phyloP scores from a whole-genome alignment of 2,329 filamentous ascomycete species.

The Penicillium sp. region DNA sequence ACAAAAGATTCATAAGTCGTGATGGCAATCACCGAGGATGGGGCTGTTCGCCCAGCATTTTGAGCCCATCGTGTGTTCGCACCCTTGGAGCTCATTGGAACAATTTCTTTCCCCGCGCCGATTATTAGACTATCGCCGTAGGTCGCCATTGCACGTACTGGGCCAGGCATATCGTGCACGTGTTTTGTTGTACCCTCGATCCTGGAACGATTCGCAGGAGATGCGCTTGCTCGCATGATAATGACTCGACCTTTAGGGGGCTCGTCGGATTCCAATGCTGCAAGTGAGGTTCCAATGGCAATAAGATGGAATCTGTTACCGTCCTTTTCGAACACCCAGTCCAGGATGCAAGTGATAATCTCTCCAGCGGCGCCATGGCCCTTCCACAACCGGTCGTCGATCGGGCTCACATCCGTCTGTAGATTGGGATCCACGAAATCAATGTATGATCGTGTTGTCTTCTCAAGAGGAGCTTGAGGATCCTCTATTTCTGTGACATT shows the following conservation, averaged over 20 bases:
- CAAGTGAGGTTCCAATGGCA: slow-evolving; percentile 44
- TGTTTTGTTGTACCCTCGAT: slow-evolving; percentile 43
- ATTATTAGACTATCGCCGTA: slow-evolving; percentile 52
- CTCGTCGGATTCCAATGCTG: slow-evolving; percentile 17
- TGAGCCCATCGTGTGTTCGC: slow-evolving; percentile 47
- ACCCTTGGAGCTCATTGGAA: slow-evolving; percentile 49
- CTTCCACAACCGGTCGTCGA: slow-evolving; percentile 10
- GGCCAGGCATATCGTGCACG: slow-evolving; percentile 38
- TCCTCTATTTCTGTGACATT: slow-evolving; percentile 32
- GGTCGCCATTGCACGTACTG: slow-evolving; percentile 61
- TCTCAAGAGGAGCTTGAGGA: slow-evolving; percentile 33
- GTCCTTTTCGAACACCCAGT: slow-evolving; percentile 43
- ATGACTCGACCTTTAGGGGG: slow-evolving; percentile 38
- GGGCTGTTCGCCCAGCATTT: slow-evolving; percentile 44
- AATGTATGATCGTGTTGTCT: slow-evolving; percentile 39
- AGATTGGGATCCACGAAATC: slow-evolving; percentile 46
- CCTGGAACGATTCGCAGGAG: slow-evolving; percentile 26
- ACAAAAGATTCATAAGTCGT: slow-evolving; percentile 53
- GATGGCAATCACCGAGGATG: slow-evolving; percentile 56
- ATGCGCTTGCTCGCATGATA: slow-evolving; percentile 41
- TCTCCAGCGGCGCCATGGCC: slow-evolving; percentile 41
- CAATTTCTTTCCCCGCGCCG: slow-evolving; percentile 49
- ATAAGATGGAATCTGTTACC: slow-evolving; percentile 46
- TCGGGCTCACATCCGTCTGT: slow-evolving; percentile 25
- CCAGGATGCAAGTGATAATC: slow-evolving; percentile 46